These are phyloP conservation scores for Cyberlindnera subsufficiens DNA, from an alignment of 805 yeast species.

Conservation along the genomic window DNA sequence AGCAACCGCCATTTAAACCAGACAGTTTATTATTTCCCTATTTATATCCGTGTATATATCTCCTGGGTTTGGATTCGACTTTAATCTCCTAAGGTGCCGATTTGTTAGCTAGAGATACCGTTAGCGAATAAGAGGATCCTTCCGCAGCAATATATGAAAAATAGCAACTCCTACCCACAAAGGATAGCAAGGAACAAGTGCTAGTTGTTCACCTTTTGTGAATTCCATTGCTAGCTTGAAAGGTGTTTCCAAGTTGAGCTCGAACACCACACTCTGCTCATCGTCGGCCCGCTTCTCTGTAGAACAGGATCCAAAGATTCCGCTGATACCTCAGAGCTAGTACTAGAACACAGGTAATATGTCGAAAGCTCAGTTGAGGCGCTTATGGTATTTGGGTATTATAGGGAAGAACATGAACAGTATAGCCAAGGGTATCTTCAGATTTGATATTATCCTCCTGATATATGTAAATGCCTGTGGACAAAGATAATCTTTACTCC, in stretches of 20 bases:
- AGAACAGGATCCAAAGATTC: too few species aligned
- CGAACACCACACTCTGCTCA: constrained; percentile 65
- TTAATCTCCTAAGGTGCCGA: constrained; percentile 39
- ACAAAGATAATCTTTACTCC: constrained; percentile 71
- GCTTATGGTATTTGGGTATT: constrained; percentile 17
- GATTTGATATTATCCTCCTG: constrained; percentile 21
- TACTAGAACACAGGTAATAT: too few species aligned
- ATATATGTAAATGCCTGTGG: constrained; percentile 18
- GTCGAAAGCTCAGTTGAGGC: constrained; percentile 21
- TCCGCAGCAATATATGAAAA: constrained; percentile 82
- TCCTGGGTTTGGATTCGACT: constrained; percentile 47
- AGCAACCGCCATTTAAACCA: constrained; percentile 42
- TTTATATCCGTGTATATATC: constrained; percentile 42
- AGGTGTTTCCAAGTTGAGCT: constrained; percentile 71
- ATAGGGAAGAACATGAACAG: constrained; percentile 41
- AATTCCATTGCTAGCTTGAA: constrained; percentile 71
- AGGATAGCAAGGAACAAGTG: constrained; percentile 66
- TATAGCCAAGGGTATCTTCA: constrained; percentile 39
- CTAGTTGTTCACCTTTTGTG: constrained; percentile 64
- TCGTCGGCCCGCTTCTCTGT: constrained; percentile 26
- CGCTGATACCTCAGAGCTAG: too few species aligned
- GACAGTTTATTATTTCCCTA: constrained; percentile 22
- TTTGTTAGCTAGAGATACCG: constrained; percentile 62
- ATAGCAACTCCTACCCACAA: constrained; percentile 18
- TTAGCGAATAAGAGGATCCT: constrained; percentile 71